These are phyloP conservation scores for Fagus crenata DNA, from an alignment of 306 rosid species.

Conservation along the genomic window DNA sequence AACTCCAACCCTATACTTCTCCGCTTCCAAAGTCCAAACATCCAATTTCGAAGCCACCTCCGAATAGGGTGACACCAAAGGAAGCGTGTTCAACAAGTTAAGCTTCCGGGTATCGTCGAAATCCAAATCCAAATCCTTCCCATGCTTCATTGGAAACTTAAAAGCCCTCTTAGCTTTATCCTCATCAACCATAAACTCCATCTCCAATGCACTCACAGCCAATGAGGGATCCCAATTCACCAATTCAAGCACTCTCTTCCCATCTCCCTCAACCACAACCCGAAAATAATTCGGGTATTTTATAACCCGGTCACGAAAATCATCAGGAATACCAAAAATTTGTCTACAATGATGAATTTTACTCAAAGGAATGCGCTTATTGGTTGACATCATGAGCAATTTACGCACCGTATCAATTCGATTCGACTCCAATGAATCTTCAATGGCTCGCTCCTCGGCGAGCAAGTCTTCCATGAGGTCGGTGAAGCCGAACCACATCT, in stretches of 20 bases:
- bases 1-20: constrained; percentile 81
- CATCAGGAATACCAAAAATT: constrained; percentile 74
- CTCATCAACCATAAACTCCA: constrained; percentile 70
- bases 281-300: constrained; percentile 60
- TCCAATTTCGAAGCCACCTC: constrained; percentile 69
- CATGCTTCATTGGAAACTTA: constrained; percentile 70
- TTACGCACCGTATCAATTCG: constrained; percentile 68
- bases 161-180: constrained; percentile 67
- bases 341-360: constrained; percentile 68
- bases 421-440: constrained; percentile 61
- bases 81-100: constrained; percentile 71
- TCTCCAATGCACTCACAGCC: constrained; percentile 79
- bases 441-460: constrained; percentile 50
- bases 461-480: constrained; percentile 73
- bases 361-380: constrained; percentile 56
- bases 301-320: constrained; percentile 68
- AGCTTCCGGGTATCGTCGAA: constrained; percentile 61
- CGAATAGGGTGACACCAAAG: constrained; percentile 80
- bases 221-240: constrained; percentile 74
- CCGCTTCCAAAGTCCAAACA: constrained; percentile 79
- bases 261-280: constrained; percentile 44
- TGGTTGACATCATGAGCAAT: constrained; percentile 70
- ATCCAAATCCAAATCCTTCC: constrained; percentile 72
- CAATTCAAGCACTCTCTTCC: constrained; percentile 71
- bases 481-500: constrained; percentile 79